Conservation (phyloP, 176 grass and related monocot genomes). For the Carex parvula region DNA sequence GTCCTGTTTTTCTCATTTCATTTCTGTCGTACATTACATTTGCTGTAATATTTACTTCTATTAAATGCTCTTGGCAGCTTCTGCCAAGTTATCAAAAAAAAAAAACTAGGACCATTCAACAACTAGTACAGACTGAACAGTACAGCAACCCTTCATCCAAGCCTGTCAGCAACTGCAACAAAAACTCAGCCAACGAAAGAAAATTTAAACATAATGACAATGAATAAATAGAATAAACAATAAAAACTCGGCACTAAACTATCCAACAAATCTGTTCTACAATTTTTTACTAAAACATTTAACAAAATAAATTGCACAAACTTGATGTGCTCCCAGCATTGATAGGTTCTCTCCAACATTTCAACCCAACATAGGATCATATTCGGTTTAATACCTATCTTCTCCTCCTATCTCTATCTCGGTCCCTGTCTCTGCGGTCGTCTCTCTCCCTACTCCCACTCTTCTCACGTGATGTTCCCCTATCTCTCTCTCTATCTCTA, state of each 20-base stretch:
- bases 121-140: not conserved
- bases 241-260: not conserved
- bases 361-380: not conserved
- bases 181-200: not conserved
- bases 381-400: constrained; percentile 12
- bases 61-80: too few relatives aligned
- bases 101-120: not conserved
- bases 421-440: constrained; percentile 50
- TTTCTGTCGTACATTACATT: too few relatives aligned
- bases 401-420: constrained; percentile 67
- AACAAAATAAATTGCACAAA: constrained; percentile 5
- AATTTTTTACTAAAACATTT: not conserved
- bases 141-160: not conserved
- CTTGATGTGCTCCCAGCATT: not conserved
- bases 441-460: constrained; percentile 58
- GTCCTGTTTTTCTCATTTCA: too few relatives aligned
- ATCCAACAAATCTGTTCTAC: constrained; percentile 19
- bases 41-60: too few relatives aligned
- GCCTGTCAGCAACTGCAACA: not conserved
- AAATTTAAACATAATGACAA: not conserved
- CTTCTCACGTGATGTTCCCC: constrained; percentile 57
- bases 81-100: too few relatives aligned
- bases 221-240: constrained; percentile 8
- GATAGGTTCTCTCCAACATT: not conserved
- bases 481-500: constrained; percentile 43